These are phyloP conservation scores for Neonectria faginata DNA, from an alignment of 2,329 filamentous ascomycete genomes.

Conservation along the genomic window DNA sequence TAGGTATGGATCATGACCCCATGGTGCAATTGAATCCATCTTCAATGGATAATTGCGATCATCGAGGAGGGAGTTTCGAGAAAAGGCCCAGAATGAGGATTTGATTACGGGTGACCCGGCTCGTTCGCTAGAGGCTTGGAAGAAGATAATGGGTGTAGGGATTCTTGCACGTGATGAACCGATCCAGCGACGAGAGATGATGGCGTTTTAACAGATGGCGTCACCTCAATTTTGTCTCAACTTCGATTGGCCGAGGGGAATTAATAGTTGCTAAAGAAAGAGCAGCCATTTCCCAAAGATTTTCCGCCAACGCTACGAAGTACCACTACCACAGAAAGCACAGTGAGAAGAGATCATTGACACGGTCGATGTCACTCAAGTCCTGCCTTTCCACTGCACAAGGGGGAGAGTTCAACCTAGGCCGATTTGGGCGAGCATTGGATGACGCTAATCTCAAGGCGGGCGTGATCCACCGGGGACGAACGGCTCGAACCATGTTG, in stretches of 20 bases:
- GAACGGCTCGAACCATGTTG: slow-evolving; percentile 38
- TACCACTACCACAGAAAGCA: background rate
- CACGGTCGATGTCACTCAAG: background rate
- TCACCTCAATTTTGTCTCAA: slow-evolving; percentile 17
- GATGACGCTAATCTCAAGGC: slow-evolving; percentile 29
- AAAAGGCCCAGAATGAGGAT: background rate
- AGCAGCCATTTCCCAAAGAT: background rate
- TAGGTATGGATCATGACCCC: background rate
- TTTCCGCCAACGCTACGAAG: background rate
- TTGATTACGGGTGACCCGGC: slow-evolving; percentile 1
- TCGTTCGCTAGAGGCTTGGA: background rate
- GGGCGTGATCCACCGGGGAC: slow-evolving; percentile 32
- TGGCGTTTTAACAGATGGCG: slow-evolving; percentile 14
- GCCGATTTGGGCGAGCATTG: slow-evolving; percentile 17
- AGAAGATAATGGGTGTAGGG: background rate
- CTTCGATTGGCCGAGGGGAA: slow-evolving; percentile 1
- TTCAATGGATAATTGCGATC: background rate
- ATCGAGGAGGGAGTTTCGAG: background rate
- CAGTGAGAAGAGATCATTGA: background rate
- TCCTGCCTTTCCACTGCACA: background rate
- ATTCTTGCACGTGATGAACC: slow-evolving; percentile 5
- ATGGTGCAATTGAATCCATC: background rate
- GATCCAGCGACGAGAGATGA: background rate
- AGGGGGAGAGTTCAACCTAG: slow-evolving; percentile 31
- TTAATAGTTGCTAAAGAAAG: slow-evolving; percentile 6